A percentile compares a stretch with the other conserved stretches of the same genome.
Evolutionary conservation across 2,329 filamentous ascomycete genomes (phyloP).

Genomic region (Setomelanomma holmii): DNA sequence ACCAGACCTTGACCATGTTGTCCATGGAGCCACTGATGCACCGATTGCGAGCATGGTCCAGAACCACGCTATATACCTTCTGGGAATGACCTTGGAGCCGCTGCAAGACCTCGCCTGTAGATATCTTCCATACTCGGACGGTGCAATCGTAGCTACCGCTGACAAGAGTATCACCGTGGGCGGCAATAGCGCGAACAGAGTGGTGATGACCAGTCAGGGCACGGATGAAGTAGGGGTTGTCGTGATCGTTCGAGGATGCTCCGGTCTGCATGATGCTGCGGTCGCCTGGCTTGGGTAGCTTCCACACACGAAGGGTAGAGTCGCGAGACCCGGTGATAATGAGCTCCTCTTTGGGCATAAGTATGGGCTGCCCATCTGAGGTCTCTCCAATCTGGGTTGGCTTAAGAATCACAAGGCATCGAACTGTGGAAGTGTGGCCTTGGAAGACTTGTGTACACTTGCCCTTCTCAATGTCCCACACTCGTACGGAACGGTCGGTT

Average conservation of each 20-base stretch:
- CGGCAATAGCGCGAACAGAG: conserved; percentile 94
- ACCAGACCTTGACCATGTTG: conserved; percentile 97
- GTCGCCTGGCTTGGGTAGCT: conserved; percentile 81
- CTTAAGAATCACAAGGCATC: conserved; percentile 93
- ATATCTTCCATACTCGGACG: conserved; percentile 96
- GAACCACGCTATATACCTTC: conserved; percentile 96
- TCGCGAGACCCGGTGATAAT: conserved; percentile 98
- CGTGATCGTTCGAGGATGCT: conserved; percentile 73
- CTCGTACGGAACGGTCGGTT: conserved; percentile 96
- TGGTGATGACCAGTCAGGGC: conserved; percentile 86
- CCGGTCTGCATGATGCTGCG: conserved; percentile 79
- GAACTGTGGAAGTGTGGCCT: conserved; percentile 95
- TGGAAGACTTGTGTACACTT: conserved; percentile 95
- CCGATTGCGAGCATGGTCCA: conserved; percentile 88
- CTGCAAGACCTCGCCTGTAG: conserved; percentile 86
- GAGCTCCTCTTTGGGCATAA: conserved; percentile 92
- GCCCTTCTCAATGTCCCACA: conserved; percentile 96
- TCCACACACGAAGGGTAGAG: conserved; percentile 93
- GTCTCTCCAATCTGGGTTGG: conserved; percentile 78
- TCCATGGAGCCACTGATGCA: conserved; percentile 99
- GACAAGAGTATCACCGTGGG: conserved; percentile 92
- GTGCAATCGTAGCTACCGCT: conserved; percentile 97
- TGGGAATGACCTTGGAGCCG: conserved; percentile 84
- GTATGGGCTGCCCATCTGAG: conserved; percentile 74
- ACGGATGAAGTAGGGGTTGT: conserved; percentile 94